Evolutionary conservation across 345 rosid species (phyloP).

Genomic region (Pistacia atlantica): DNA sequence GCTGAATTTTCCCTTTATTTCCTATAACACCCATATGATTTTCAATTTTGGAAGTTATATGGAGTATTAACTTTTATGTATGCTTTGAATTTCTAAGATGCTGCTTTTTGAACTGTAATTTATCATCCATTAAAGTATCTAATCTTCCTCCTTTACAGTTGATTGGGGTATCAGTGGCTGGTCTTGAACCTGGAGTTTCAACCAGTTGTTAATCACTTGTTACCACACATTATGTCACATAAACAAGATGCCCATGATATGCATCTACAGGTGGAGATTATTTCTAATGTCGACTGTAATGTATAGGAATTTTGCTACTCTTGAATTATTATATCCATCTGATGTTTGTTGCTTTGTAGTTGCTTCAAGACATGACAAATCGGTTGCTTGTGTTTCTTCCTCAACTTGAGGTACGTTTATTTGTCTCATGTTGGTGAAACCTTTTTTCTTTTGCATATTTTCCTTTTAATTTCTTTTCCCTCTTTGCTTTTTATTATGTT

Average conservation of each 20-base stretch:
- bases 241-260: constrained; percentile 72
- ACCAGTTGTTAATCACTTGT: constrained; percentile 74
- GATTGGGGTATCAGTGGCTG: constrained; percentile 68
- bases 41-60: background rate
- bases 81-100: constrained; percentile 12
- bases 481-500: background rate
- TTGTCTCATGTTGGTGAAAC: background rate
- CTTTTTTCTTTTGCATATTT: constrained; percentile 2
- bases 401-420: constrained; percentile 71
- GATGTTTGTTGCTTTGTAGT: constrained; percentile 54
- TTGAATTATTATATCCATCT: constrained; percentile 34
- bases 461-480: constrained; percentile 9
- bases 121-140: constrained; percentile 14
- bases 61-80: background rate
- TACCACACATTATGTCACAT: constrained; percentile 70
- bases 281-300: background rate
- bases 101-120: constrained; percentile 7
- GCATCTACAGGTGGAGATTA: constrained; percentile 70
- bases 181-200: constrained; percentile 88
- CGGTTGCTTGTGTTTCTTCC: constrained; percentile 74
- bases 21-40: background rate
- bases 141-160: constrained; percentile 44
- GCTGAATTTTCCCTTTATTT: background rate
- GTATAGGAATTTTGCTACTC: constrained; percentile 5
- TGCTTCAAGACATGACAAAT: constrained; percentile 79